Percentiles rank a stretch among this genome's conserved stretches.
Evolutionary conservation across 2,329 filamentous ascomycete species (phyloP).

Genomic region (Fusarium protoensiforme): DNA sequence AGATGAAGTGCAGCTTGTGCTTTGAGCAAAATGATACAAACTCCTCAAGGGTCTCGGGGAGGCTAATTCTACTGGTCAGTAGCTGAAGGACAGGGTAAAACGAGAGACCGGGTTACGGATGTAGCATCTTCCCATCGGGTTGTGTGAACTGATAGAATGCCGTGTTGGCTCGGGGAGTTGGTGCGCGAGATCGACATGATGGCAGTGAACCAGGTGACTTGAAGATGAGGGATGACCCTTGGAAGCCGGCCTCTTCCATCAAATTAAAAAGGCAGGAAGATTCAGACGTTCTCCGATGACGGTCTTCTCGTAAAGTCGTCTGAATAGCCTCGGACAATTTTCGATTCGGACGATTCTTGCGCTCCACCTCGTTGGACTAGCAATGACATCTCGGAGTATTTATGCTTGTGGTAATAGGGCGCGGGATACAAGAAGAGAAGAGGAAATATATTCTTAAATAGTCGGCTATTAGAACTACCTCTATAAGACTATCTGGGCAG

Average conservation of each 20-base stretch:
- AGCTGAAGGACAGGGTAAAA: neutral
- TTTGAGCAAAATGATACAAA: neutral
- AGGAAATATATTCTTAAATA: neutral
- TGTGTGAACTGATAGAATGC: neutral
- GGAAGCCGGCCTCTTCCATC: neutral
- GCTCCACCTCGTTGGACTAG: neutral
- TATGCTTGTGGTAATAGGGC: neutral
- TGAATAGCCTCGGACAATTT: neutral
- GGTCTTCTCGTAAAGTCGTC: neutral
- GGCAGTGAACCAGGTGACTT: too few relatives aligned
- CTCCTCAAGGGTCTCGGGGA: neutral
- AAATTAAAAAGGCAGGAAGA: neutral
- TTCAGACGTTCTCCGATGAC: neutral
- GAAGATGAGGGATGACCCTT: neutral
- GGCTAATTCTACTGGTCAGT: neutral
- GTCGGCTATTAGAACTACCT: neutral
- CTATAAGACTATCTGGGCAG: neutral
- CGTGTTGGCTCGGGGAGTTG: neutral
- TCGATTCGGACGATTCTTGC: neutral
- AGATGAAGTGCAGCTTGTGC: neutral
- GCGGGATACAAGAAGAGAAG: neutral
- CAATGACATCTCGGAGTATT: neutral
- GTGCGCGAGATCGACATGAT: neutral
- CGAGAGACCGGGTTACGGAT: neutral
- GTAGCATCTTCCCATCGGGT: neutral